Evolutionary conservation across 2,329 filamentous ascomycete species (phyloP), one percentile per base, ranked within the genome.

Genomic region (Mollisia scopiformis): DNA sequence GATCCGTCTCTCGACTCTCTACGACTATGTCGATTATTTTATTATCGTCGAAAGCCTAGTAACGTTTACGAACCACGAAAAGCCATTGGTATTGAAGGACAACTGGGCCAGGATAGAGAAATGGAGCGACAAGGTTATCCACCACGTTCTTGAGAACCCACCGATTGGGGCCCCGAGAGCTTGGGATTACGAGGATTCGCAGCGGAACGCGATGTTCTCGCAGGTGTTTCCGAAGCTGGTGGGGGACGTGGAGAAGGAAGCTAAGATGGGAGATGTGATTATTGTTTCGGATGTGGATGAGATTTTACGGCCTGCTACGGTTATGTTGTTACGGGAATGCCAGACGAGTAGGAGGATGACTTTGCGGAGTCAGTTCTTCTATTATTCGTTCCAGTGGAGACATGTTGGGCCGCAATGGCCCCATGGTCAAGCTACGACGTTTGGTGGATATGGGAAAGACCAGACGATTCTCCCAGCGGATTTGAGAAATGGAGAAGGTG

Each of bases 1-100:
- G 46, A 83, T 90, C 51, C 83, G 85, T 11, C 76, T 89, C 2
- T 79, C 85, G 67, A 83, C 83, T 2, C 79, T 87, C 16, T 82
- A 82, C 59, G 73, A 81, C 39, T 75, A 82, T 43, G 84, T 89
- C 61, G 86, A 89, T 74, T 88, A 87, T 73, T 89, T 88, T 66
- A 77, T 89, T 68, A 79, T 89, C 33, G 79, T 88, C 54, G 87
- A 89, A 74, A 80, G 82, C 0, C 71, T 75, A 19, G 79, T 76
- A 53, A 88, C 85, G 1, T 88, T 88, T 66, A 86, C 85, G 16
- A 81, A 81, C 35, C 75, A 74, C 1, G 73, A 77, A 8, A 89
- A 89, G 74, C 79, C 82, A 1, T 75, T 88, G 13, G 71, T 77
- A 35, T 77, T 88, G 59, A 75, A 76, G 60, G 77, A 83, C 13